Conservation (phyloP, 257 asterid species). For the Osmanthus fragrans region DNA sequence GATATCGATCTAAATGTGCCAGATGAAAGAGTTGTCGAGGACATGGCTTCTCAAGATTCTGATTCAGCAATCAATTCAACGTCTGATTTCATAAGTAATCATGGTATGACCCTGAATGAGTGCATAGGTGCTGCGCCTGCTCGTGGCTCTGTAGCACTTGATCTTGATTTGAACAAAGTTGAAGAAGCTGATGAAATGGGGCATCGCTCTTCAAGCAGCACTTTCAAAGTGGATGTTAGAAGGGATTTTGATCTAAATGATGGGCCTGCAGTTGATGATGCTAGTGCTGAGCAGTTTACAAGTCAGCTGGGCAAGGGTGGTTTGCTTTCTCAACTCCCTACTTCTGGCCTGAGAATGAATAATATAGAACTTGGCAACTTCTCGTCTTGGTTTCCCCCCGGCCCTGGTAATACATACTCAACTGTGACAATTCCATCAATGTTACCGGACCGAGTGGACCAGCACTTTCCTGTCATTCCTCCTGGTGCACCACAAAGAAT, state of each 20-base stretch:
- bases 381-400: conserved; percentile 76
- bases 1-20: conserved; percentile 59
- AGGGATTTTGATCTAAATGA: conserved; percentile 54
- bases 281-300: conserved; percentile 30
- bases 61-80: conserved; percentile 26
- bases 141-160: conserved; percentile 42
- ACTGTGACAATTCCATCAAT: conserved; percentile 31
- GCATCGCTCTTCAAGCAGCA: conserved; percentile 38
- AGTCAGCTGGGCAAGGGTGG: conserved; percentile 33
- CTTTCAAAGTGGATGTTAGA: conserved; percentile 29
- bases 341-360: conserved; percentile 45
- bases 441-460: conserved; percentile 49
- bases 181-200: conserved; percentile 44
- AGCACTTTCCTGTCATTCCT: conserved; percentile 26
- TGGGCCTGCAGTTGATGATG: conserved; percentile 52
- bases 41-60: conserved; percentile 40
- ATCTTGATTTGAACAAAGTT: conserved; percentile 49
- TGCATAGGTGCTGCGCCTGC: conserved; percentile 28
- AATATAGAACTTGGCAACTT: conserved; percentile 50
- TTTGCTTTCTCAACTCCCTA: conserved; percentile 46
- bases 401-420: conserved; percentile 48
- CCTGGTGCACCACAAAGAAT: conserved; percentile 47
- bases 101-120: conserved; percentile 26
- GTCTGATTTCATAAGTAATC: conserved; percentile 23
- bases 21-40: conserved; percentile 53